Evolutionary conservation across 2,329 filamentous ascomycete species (phyloP).

Genomic region (Trichoderma breve): DNA sequence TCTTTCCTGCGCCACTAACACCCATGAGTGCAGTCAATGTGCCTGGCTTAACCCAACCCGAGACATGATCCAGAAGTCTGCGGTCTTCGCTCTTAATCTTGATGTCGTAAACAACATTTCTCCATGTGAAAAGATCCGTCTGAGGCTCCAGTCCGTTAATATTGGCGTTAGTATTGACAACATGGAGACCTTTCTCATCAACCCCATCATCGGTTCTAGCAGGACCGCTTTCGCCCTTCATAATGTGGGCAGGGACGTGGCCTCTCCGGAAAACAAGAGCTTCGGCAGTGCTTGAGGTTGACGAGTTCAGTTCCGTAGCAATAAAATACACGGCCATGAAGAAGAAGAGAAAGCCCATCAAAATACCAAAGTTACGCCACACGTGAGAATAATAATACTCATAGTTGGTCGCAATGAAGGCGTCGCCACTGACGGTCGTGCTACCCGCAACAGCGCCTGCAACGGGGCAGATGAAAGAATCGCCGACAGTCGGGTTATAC

Average conservation of each 20-base stretch:
- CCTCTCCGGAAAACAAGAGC: constrained; percentile 65
- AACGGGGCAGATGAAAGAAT: constrained; percentile 52
- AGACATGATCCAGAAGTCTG: constrained; percentile 73
- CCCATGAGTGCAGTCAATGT: constrained; percentile 79
- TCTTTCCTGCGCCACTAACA: constrained; percentile 50
- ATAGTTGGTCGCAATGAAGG: constrained; percentile 57
- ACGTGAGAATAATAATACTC: constrained; percentile 56
- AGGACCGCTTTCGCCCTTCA: constrained; percentile 30
- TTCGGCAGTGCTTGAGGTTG: constrained; percentile 62
- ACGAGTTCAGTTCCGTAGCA: constrained; percentile 63
- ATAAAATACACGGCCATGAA: constrained; percentile 64
- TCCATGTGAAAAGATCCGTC: constrained; percentile 72
- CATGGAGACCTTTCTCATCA: constrained; percentile 25
- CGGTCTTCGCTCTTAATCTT: constrained; percentile 71
- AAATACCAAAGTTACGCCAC: constrained; percentile 69
- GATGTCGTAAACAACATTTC: constrained; percentile 67
- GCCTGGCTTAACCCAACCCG: constrained; percentile 87
- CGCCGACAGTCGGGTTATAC: constrained; percentile 43
- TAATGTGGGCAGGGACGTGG: constrained; percentile 45
- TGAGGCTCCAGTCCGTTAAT: constrained; percentile 37
- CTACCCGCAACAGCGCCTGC: constrained; percentile 55
- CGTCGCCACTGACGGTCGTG: constrained; percentile 57
- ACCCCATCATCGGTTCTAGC: constrained; percentile 32
- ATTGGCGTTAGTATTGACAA: neutral
- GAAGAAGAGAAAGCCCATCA: constrained; percentile 61